These are phyloP conservation scores for Collybia mongolica DNA, from an alignment of 768 basidiomycete genomes.

Conservation along the genomic window DNA sequence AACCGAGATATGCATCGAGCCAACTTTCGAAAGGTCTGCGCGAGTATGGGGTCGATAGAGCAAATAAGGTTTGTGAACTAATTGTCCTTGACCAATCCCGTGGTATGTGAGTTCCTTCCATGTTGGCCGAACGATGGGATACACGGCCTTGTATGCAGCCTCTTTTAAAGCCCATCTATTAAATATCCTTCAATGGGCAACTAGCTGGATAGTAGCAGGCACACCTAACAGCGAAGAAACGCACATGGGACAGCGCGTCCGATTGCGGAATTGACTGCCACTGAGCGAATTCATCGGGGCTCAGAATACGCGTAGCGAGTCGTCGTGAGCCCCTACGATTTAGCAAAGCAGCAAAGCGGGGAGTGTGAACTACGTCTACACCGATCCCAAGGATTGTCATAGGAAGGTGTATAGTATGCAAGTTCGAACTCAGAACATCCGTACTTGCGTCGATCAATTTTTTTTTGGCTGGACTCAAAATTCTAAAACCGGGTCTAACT, in stretches of 20 bases:
- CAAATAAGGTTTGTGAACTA: conserved; percentile 31
- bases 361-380: conserved; percentile 69
- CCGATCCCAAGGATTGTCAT: conserved; percentile 77
- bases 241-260: conserved; percentile 24
- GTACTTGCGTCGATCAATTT: conserved; percentile 3
- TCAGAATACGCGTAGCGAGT: conserved; percentile 66
- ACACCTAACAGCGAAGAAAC: conserved; percentile 75
- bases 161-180: conserved; percentile 83
- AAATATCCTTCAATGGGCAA: conserved; percentile 4
- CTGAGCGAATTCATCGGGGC: conserved; percentile 42
- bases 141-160: conserved; percentile 84
- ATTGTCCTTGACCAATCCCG: conserved; percentile 22
- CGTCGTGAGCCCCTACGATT: conserved; percentile 41
- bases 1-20: conserved; percentile 62
- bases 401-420: too few species aligned
- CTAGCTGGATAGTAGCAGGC: conserved; percentile 12
- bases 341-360: conserved; percentile 60
- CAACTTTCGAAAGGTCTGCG: conserved; percentile 19
- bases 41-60: conserved; percentile 40
- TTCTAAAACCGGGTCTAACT: neutral
- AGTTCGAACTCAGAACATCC: conserved; percentile 9
- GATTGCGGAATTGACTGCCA: conserved; percentile 28
- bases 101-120: conserved; percentile 76
- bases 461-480: conserved; percentile 6
- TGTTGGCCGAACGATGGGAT: conserved; percentile 54